A percentile compares a stretch with the other conserved stretches of the same genome.
Conservation (phyloP, 1,284 basidiomycete species). For the Clitocybe nebularis region DNA sequence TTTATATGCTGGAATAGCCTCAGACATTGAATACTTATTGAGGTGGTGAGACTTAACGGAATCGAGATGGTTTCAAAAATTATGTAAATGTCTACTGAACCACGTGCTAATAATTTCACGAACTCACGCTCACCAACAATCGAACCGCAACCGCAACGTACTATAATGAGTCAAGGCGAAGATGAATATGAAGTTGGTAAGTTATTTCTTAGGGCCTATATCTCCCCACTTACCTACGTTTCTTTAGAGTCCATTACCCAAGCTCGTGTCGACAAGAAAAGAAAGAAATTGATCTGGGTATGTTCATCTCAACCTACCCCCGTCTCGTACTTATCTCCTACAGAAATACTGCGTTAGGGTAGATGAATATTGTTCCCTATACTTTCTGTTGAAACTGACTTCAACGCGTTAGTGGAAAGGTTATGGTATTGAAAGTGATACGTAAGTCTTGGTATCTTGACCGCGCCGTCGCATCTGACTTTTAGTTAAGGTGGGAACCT, state of each 20-base stretch:
- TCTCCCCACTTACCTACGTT: constrained; percentile 2
- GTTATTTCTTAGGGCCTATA: constrained; percentile 22
- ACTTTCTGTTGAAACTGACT: constrained; percentile 8
- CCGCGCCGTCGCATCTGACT: constrained; percentile 3
- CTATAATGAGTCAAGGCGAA: constrained; percentile 34
- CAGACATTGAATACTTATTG: neutral
- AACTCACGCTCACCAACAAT: neutral
- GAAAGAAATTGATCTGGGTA: constrained; percentile 35
- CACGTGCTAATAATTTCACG: neutral
- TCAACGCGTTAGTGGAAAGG: constrained; percentile 66
- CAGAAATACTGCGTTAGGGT: constrained; percentile 67
- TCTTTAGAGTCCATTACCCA: constrained; percentile 47
- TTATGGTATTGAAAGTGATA: constrained; percentile 56
- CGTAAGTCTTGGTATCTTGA: constrained; percentile 39
- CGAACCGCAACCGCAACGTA: too few species aligned
- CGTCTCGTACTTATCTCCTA: constrained; percentile 3
- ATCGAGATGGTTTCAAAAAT: neutral
- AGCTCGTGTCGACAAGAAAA: constrained; percentile 42
- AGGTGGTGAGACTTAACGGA: neutral
- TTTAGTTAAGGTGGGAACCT: constrained; percentile 65
- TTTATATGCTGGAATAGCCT: neutral
- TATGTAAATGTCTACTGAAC: neutral
- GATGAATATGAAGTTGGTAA: constrained; percentile 68
- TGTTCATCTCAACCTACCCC: constrained; percentile 14
- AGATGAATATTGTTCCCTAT: constrained; percentile 17